Conservation (phyloP, 495 filamentous ascomycete species). For the Daldinia loculata region DNA sequence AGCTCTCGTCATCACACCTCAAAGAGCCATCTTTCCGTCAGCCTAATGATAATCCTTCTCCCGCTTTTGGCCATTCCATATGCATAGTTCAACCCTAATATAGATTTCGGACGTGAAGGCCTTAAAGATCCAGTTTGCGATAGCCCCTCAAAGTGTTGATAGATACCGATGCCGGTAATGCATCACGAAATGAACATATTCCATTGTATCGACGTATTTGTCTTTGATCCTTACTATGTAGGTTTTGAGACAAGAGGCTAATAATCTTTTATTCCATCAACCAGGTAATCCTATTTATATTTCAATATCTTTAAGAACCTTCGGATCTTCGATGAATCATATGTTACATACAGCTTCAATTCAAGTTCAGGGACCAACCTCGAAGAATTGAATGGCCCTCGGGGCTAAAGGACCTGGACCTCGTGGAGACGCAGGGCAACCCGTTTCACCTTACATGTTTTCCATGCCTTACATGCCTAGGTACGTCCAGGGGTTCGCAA, state of each 20-base stretch:
- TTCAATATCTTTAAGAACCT: not conserved
- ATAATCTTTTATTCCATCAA: not conserved
- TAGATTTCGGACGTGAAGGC: constrained; percentile 7
- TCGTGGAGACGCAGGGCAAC: constrained; percentile 4
- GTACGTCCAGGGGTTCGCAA: constrained; percentile 19
- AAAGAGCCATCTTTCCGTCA: constrained; percentile 22
- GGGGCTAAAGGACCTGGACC: not conserved
- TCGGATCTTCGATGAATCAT: not conserved
- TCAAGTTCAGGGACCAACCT: constrained; percentile 1
- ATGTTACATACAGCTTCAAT: not conserved
- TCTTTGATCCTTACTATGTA: not conserved
- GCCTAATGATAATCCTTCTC: constrained; percentile 30
- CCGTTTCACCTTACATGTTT: constrained; percentile 24
- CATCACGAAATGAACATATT: constrained; percentile 2
- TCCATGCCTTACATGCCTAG: not conserved
- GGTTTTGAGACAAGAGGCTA: not conserved
- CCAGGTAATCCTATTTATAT: not conserved
- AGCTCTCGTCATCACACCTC: constrained; percentile 31
- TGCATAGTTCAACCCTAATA: constrained; percentile 19
- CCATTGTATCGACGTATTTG: not conserved
- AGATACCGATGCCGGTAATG: not conserved
- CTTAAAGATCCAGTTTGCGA: constrained; percentile 18
- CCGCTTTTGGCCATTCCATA: constrained; percentile 12
- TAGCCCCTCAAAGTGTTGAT: not conserved
- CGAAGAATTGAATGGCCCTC: constrained; percentile 7